Base-by-base conservation (phyloP, 768 basidiomycete species). In the Boletus edulis region DNA sequence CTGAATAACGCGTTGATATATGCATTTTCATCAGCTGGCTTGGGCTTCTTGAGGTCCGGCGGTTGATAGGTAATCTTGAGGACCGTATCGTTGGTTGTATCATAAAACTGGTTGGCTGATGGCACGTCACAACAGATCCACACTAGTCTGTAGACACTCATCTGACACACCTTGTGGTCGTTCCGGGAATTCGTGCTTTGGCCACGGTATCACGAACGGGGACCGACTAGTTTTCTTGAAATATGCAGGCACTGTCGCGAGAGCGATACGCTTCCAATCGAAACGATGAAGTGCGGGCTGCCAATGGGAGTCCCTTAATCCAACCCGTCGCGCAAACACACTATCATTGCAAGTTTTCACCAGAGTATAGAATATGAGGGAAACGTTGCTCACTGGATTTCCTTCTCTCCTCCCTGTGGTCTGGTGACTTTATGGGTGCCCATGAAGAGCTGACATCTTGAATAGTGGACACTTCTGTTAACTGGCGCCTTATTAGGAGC, bases 371-470 rank as follows among this genome's bases (percentile, higher is more conserved):
- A 1, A 17, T 13, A 17, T 20, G 6, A 51, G n/a, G 34, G 20
- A 46, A 49, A 39, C 17, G 20, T 41, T 14, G 70, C 83, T 63
- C 63, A 85, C 84, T 82, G 78, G 32, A 78, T 51, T 49, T 67
- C 71, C 50, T 72, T 66, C 38, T 68, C 46, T 69, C 65, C 61
- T 75, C 77, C 40, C 72, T 56, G 58, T 5, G 55, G 51, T 35
- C 53, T 72, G 60, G 60, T 14, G 47, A 72, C 67, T n/a, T 79
- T 71, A 31, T 83, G 80, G 56, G 85, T 78, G 59, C 83, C 81
- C 63, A 93, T 69, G 66, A 82, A 89, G 24, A 94, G 78, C 65
- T 93, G 91, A 67, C 89, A 90, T 62, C 82, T 78, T 1, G 90
- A 87, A 66, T 94, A 94, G 67, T 89, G 86, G 54, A 84, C 83